phyloP scores from a whole-genome alignment of 306 rosid genomes.

The Quercus aquifolioides region DNA sequence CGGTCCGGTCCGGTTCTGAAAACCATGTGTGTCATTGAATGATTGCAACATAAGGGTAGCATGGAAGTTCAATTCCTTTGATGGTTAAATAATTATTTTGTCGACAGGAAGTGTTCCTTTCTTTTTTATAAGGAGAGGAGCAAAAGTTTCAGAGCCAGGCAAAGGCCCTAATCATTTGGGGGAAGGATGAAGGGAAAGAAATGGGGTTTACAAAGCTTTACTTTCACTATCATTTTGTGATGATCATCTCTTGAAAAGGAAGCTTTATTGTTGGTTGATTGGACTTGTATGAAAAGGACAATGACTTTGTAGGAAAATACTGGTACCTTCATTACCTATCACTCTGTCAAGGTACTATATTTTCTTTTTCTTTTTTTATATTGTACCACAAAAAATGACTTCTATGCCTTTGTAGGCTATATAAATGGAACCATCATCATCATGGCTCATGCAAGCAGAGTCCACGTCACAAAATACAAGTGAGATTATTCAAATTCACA shows the following conservation, averaged over 20 bases:
- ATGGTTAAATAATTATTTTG: constrained; percentile 13
- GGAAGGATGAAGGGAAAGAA: constrained; percentile 49
- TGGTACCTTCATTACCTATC: constrained; percentile 17
- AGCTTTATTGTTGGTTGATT: constrained; percentile 65
- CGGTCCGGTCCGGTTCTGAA: too few species aligned
- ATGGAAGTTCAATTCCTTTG: background rate
- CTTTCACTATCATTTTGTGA: constrained; percentile 71
- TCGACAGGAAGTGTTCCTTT: constrained; percentile 28
- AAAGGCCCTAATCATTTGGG: constrained; percentile 59
- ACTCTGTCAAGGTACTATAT: background rate
- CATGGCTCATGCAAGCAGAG: background rate
- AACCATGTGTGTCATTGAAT: constrained; percentile 11
- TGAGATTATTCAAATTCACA: background rate
- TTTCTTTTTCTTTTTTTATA: background rate
- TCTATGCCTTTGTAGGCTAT: background rate
- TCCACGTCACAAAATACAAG: constrained; percentile 4
- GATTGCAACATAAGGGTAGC: background rate
- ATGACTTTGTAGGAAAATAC: constrained; percentile 26
- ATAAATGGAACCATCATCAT: background rate
- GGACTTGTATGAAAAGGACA: constrained; percentile 45
- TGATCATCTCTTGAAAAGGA: constrained; percentile 73
- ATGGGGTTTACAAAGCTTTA: constrained; percentile 42
- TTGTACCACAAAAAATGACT: background rate
- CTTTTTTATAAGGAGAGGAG: constrained; percentile 22
- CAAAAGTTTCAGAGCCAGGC: constrained; percentile 35